Evolutionary conservation across 1,284 basidiomycete species (phyloP), one percentile per base, ranked within the genome.

Genomic region (Ustilago bromivora): DNA sequence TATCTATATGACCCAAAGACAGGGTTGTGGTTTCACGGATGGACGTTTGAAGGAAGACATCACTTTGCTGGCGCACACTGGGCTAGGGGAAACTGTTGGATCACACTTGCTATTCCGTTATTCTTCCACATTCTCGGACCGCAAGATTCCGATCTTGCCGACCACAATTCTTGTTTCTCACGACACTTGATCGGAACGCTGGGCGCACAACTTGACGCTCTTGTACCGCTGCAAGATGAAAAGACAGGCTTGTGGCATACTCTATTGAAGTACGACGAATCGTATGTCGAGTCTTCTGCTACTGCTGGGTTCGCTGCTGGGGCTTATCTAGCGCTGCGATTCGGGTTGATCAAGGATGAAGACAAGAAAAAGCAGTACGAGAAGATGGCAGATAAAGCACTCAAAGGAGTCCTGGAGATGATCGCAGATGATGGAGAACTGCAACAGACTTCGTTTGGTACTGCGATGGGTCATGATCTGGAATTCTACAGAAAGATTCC

Each of bases 61-160:
- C 88, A 89, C 69, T 91, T 91, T 78, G 90, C 88, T 10, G 85
- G 87, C 35, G 90, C 90, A 3, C 87, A 88, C 40, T 91, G 90
- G 91, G 91, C 90, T 4, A 86, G 91, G 56, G 90, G 91, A 31
- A 91, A 91, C 84, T 91, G 90, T 83, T 92, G 90, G 89, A 88
- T 90, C 65, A 91, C 90, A 0, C 87, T 90, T 38, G 88, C 90
- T 28, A 91, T 91, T 75, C 91, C 90, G 0, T 88, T 91, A 76
- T 90, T 92, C 84, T 89, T 91, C 72, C 89, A 90, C 61, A 87
- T 90, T 69, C 87, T 76, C 23, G 64, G 61, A 1, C 17, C 47
- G 11, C 17, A 58, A 3, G 65, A 71, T 56, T 17, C 17, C 0
- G 65, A 71, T 28, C 57, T 71, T 17, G 17, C 28, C 2, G 43